Conservation (phyloP, 139 green algal genomes). For the Dunaliella sp. region DNA sequence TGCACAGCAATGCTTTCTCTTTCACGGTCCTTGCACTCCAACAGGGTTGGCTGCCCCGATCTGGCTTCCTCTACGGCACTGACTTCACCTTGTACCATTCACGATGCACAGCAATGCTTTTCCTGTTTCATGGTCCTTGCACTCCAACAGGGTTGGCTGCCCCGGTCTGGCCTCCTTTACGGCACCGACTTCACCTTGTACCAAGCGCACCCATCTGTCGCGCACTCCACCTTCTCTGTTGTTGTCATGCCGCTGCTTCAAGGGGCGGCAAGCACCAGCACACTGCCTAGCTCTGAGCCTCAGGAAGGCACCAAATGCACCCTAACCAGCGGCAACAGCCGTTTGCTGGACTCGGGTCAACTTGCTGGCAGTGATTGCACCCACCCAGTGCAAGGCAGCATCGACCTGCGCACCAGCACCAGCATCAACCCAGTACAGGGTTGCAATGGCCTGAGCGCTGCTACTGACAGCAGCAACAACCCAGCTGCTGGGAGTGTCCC, state of each 20-base stretch:
- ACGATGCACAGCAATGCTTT: background rate
- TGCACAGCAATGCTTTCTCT: background rate
- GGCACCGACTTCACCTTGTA: slow-evolving; percentile 63
- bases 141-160: slow-evolving; percentile 52
- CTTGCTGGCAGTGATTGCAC: no score
- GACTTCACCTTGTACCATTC: slow-evolving; percentile 53
- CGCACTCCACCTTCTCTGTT: slow-evolving; percentile 47
- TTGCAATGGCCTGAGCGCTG: no score
- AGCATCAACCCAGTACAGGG: background rate
- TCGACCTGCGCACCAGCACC: background rate
- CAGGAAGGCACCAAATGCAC: no score
- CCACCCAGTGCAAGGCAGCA: background rate
- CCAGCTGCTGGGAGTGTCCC: no score
- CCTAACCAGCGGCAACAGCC: no score
- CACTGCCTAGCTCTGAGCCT: no score
- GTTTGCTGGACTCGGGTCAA: no score
- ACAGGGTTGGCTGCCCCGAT: slow-evolving; percentile 54
- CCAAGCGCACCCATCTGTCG: slow-evolving; percentile 42
- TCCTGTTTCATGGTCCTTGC: background rate
- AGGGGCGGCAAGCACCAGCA: no score
- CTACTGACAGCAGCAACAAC: no score
- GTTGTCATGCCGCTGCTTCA: slow-evolving; percentile 30
- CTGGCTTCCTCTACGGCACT: slow-evolving; percentile 56
- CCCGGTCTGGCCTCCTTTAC: slow-evolving; percentile 55
- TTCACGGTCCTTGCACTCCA: background rate